Evolutionary conservation across 768 basidiomycete genomes (phyloP).

Genomic region (Pisolithus orientalis): DNA sequence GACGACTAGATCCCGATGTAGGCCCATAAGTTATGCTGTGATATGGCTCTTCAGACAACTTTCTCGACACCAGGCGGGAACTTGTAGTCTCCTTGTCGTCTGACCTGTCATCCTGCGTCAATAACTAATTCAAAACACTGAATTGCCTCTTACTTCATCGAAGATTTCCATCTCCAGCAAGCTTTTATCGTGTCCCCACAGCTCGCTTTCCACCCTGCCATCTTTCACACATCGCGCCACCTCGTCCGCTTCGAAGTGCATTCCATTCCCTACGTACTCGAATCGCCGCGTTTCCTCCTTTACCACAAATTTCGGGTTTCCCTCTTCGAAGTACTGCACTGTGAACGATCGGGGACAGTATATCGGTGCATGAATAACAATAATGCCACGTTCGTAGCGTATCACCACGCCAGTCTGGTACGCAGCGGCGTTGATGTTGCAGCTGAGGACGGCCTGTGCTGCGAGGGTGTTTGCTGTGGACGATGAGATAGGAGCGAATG

Average conservation of each 20-base stretch:
- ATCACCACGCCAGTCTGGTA: conserved; percentile 53
- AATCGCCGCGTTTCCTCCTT: conserved; percentile 56
- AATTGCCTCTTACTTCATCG: conserved; percentile 53
- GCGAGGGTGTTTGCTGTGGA: conserved; percentile 34
- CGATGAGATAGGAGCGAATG: conserved; percentile 47
- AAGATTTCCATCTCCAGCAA: conserved; percentile 78
- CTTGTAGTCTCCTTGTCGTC: conserved; percentile 59
- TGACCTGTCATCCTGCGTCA: conserved; percentile 38
- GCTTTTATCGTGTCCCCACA: conserved; percentile 79
- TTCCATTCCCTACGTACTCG: conserved; percentile 62
- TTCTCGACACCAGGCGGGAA: conserved; percentile 63
- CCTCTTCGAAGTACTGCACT: conserved; percentile 53
- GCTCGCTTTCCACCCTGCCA: conserved; percentile 63
- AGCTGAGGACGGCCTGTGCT: conserved; percentile 69
- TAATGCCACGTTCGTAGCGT: conserved; percentile 68
- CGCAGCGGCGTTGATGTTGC: conserved; percentile 52
- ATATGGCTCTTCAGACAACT: not conserved
- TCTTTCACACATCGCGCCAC: conserved; percentile 73
- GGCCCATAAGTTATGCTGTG: not conserved
- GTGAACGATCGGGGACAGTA: conserved; percentile 62
- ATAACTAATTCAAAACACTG: conserved; percentile 10
- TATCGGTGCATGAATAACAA: conserved; percentile 58
- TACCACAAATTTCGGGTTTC: conserved; percentile 33
- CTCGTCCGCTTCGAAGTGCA: conserved; percentile 86
- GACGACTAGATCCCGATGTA: too few species aligned